Evolutionary conservation across 371 early-diverging fungal genomes (phyloP), one percentile per base, ranked within the genome.

Genomic region (Circinella minor): DNA sequence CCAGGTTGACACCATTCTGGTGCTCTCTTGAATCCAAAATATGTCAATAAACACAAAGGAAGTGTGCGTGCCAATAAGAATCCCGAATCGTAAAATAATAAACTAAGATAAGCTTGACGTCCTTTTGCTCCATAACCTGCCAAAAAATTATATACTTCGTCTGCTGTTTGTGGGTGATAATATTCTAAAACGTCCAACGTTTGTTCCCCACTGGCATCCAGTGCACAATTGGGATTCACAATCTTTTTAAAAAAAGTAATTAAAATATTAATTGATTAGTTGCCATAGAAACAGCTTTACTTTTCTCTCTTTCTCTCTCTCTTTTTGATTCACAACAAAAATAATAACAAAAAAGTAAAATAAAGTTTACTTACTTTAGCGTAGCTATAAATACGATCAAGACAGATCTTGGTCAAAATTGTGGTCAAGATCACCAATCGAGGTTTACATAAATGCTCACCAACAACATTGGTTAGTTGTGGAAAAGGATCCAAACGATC

Each of bases 101-200:
- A 68, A 0, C 74, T 71, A 60, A 72, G 67, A 63, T 84, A 84
- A 1, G 84, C 84, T 48, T 75, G 74, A n/a, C 84, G 71, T 15
- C 81, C 80, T 65, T 80, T 81, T 15, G 70, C 49, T 1, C 81
- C 81, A 66, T 84, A 84, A 18, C 76, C 73, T 9, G 68, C 74
- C 4, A 84, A 18, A 39, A 72, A 66, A 14, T 69, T 54, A 61
- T 77, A 78, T 4, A 84, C 75, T 5, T 80, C 77, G n/a, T 69
- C 67, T 9, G 77, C 65, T 18, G 79, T 75, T 43, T 64, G 34
- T 17, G 80, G 80, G 43, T 74, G 63, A 60, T 80, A 69, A 54
- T 84, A 84, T 61, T 84, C 84, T 18, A 84, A 65, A 68, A 84
- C 75, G 67, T 84, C 84, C 38, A 84, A 67, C 1, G 74, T 80